Evolutionary conservation across 179 eudicot species (phyloP), one percentile per base, ranked within the genome.

Genomic region (Patellifolia procumbens): DNA sequence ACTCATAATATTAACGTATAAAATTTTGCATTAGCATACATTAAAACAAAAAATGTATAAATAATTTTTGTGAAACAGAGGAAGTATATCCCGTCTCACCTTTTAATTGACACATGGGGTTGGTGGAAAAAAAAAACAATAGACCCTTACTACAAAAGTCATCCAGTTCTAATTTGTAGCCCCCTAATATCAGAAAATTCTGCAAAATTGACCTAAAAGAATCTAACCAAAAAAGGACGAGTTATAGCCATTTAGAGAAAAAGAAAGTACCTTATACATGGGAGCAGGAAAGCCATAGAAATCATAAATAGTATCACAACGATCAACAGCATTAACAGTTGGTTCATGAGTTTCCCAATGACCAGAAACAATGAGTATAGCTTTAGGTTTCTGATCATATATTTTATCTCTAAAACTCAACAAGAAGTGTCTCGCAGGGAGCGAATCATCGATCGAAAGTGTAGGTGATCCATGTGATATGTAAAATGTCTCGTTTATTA

Each of bases 291-390:
- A 90, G 26, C 81, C 82, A 37, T 86, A 85, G 64, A 88, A 90
- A 68, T 90, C 93, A 53, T 90, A 59, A 46, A 90, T 90, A 4
- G 89, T 88, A 46, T 85, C 86, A 22, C 42, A 62, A 20, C 64
- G 53, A 51, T 87, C 87, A 66, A 83, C 73, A 42, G 81, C 78
- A 49, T 70, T 90, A 78, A 90, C 87, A 4, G 88, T 55, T 11
- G 93, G 91, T 2, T 80, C 81, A 28, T 77, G 52, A 29, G 96
- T 91, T 35, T 91, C 91, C 91, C 91, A 91, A 71, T 91, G 96
- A 37, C 83, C 93, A 3, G 96, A 91, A 28, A 91, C 64, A 0
- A 91, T 16, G 4, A 91, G 82, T 56, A 91, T 88, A 1, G 89
- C 65, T 24, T 73, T 80, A 0, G 96, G 96, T 28, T 48, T 83